phyloP scores from a whole-genome alignment of 352 stramenopile species.

The Globisporangium heterothallicum region DNA sequence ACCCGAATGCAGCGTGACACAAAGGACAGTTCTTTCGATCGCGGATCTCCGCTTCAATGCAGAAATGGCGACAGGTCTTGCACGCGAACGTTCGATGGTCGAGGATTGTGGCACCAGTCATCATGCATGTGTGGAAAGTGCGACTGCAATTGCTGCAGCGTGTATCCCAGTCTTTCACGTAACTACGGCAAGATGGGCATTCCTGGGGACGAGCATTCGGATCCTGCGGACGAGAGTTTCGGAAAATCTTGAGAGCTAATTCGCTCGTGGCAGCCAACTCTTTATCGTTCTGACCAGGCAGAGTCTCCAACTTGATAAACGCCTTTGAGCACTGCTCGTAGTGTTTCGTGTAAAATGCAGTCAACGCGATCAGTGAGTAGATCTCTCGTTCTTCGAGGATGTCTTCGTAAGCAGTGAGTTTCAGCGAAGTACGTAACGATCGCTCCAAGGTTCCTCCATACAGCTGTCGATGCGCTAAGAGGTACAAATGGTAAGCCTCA shows the following conservation, averaged over 20 bases:
- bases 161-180: constrained; percentile 83
- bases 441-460: constrained; percentile 81
- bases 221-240: constrained; percentile 63
- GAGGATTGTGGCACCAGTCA: constrained; percentile 71
- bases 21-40: constrained; percentile 84
- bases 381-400: constrained; percentile 88
- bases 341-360: constrained; percentile 89
- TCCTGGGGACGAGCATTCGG: constrained; percentile 70
- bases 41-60: constrained; percentile 81
- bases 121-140: constrained; percentile 70
- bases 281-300: constrained; percentile 55
- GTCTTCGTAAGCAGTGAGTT: constrained; percentile 89
- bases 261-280: constrained; percentile 56
- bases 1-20: constrained; percentile 69
- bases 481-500: constrained; percentile 92
- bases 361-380: constrained; percentile 91
- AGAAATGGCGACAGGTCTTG: constrained; percentile 83
- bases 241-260: constrained; percentile 87
- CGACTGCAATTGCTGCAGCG: constrained; percentile 79
- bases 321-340: constrained; percentile 88
- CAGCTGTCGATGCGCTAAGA: constrained; percentile 90
- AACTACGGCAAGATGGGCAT: constrained; percentile 73
- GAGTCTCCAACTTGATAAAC: constrained; percentile 91
- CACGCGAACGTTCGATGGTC: constrained; percentile 74
- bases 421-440: constrained; percentile 83